A percentile compares a stretch with the other conserved stretches of the same genome.
Evolutionary conservation across 768 basidiomycete genomes (phyloP).

Genomic region (Asterophora parasitica): DNA sequence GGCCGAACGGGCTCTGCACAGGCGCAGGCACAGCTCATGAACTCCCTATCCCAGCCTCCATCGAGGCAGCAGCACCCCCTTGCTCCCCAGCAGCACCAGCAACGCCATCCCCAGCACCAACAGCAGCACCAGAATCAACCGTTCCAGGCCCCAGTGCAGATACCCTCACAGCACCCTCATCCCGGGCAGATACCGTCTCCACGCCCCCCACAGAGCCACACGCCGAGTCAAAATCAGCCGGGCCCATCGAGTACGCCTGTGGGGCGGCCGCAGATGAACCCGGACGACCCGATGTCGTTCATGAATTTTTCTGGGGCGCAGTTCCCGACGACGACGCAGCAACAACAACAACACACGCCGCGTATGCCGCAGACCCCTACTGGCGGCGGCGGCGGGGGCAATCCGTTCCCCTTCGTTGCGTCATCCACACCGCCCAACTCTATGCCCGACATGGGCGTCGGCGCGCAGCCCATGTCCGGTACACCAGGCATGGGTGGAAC

Average conservation of each 20-base stretch:
- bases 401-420: constrained; percentile 36
- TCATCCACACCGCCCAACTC: constrained; percentile 48
- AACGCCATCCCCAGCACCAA: no score
- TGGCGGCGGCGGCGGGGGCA: constrained; percentile 19
- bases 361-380: constrained; percentile 22
- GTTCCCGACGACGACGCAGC: constrained; percentile 18
- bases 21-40: constrained; percentile 46
- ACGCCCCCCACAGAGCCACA: constrained; percentile 36
- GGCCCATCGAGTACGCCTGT: constrained; percentile 35
- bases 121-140: constrained; percentile 21
- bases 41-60: constrained; percentile 34
- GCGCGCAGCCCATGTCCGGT: constrained; percentile 33
- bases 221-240: constrained; percentile 37
- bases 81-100: constrained; percentile 18
- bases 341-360: constrained; percentile 25
- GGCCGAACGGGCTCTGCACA: constrained; percentile 40
- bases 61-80: constrained; percentile 26
- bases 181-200: constrained; percentile 30
- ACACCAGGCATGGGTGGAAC: constrained; percentile 30
- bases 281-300: constrained; percentile 41
- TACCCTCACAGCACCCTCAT: no score
- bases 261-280: constrained; percentile 39
- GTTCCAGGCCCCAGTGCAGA: no score
- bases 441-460: constrained; percentile 33
- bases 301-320: constrained; percentile 36